Conservation (phyloP, 768 basidiomycete genomes). For the Pulveroboletus frians region DNA sequence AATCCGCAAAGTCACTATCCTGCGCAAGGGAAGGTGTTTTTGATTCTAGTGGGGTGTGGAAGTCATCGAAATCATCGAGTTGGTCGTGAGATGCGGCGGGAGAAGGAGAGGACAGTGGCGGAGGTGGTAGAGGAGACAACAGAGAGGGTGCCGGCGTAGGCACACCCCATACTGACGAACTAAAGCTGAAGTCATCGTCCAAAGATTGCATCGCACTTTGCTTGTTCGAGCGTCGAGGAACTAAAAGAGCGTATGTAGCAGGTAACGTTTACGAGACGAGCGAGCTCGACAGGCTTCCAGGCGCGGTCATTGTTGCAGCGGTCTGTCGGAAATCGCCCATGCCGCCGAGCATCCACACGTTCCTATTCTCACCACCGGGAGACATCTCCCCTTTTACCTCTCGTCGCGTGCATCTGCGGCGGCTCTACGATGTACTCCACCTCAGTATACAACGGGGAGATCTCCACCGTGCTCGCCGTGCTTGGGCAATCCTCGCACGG, state of each 20-base stretch:
- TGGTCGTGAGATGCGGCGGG: constrained; percentile 30
- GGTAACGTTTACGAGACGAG: neutral
- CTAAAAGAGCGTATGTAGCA: constrained; percentile 7
- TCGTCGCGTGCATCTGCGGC: constrained; percentile 67
- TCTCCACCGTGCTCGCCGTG: constrained; percentile 54
- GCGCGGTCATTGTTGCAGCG: neutral
- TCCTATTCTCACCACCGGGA: constrained; percentile 59
- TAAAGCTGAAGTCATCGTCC: constrained; percentile 72
- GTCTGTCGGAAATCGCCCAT: constrained; percentile 4
- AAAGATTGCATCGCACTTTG: constrained; percentile 32
- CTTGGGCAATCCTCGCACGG: constrained; percentile 69
- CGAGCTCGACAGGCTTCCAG: neutral
- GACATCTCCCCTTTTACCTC: constrained; percentile 46
- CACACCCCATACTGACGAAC: constrained; percentile 68
- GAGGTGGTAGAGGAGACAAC: constrained; percentile 22
- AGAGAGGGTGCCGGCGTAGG: constrained; percentile 33
- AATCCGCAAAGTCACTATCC: constrained; percentile 83
- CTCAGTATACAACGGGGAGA: constrained; percentile 66
- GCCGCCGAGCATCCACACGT: constrained; percentile 35
- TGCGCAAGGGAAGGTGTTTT: constrained; percentile 35
- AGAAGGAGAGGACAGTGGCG: constrained; percentile 22
- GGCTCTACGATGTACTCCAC: constrained; percentile 70
- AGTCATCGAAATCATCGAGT: constrained; percentile 51
- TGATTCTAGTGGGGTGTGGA: constrained; percentile 46
- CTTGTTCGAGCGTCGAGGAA: neutral